phyloP scores from a whole-genome alignment of 345 rosid genomes.

The Acer negundo region DNA sequence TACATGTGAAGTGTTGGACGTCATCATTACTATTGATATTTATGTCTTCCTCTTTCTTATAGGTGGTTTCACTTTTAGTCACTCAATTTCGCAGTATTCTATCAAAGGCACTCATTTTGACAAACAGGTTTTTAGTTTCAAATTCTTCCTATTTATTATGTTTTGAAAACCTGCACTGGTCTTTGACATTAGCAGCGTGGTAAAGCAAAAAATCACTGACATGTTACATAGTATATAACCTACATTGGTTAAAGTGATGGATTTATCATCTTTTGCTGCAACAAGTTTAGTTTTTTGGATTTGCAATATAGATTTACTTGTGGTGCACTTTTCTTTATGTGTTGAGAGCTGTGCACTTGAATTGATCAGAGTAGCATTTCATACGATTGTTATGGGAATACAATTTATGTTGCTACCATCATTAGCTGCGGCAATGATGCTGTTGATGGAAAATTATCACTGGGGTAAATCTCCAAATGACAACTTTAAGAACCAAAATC shows the following conservation, averaged over 20 bases:
- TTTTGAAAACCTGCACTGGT: slow-evolving; percentile 14
- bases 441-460: too few relatives aligned
- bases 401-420: not conserved
- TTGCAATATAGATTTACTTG: not conserved
- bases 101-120: slow-evolving; percentile 80
- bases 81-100: slow-evolving; percentile 75
- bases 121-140: slow-evolving; percentile 64
- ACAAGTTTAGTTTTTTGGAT: not conserved
- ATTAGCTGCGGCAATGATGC: slow-evolving; percentile 1
- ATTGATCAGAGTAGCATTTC: not conserved
- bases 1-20: slow-evolving; percentile 3
- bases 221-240: not conserved
- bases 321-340: not conserved
- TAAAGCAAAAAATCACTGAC: not conserved
- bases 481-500: too few relatives aligned
- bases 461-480: too few relatives aligned
- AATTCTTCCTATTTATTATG: not conserved
- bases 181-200: not conserved
- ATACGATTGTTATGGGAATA: not conserved
- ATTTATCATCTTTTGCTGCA: not conserved
- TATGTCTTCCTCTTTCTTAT: slow-evolving; percentile 3
- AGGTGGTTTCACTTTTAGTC: slow-evolving; percentile 88
- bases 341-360: slow-evolving; percentile 3
- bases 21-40: slow-evolving; percentile 10
- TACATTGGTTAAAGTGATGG: not conserved